These are phyloP conservation scores for Physcomitrium patens DNA, from an alignment of 225 moss, liverwort and hornwort species.

Conservation along the genomic window DNA sequence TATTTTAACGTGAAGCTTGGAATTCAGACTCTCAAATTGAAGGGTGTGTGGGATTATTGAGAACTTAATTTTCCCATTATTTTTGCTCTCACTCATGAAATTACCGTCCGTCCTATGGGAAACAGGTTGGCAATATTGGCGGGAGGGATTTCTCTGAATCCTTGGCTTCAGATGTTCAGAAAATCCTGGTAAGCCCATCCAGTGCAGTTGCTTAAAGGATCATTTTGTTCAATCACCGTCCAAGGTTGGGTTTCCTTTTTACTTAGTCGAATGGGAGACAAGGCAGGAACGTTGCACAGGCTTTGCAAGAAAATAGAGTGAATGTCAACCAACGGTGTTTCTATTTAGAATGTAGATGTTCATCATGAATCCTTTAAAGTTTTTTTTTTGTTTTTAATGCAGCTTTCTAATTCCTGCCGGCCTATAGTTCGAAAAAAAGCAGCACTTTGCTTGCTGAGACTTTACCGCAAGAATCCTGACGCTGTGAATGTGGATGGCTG, in stretches of 20 bases:
- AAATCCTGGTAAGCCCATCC: conserved; percentile 72
- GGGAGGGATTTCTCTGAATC: conserved; percentile 99
- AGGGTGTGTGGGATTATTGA: conserved; percentile 8
- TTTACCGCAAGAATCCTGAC: conserved; percentile 97
- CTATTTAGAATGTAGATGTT: conserved; percentile 18
- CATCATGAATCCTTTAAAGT: conserved; percentile 14
- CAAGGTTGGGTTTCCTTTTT: neutral
- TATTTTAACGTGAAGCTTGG: neutral
- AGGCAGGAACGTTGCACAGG: conserved; percentile 15
- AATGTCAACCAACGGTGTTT: conserved; percentile 1
- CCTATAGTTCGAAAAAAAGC: conserved; percentile 97
- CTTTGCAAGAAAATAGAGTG: neutral
- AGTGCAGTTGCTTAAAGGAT: no score
- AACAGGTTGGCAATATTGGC: conserved; percentile 95
- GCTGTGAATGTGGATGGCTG: conserved; percentile 98
- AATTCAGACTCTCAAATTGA: neutral
- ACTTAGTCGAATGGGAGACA: neutral
- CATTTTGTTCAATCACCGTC: conserved; percentile 7
- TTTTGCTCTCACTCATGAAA: conserved; percentile 15
- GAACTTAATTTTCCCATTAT: conserved; percentile 1
- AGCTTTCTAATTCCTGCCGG: conserved; percentile 92
- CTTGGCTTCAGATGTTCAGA: conserved; percentile 96
- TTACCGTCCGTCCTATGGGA: conserved; percentile 9
- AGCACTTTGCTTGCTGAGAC: conserved; percentile 89
- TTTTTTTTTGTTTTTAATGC: conserved; percentile 36